A percentile compares a stretch with the other conserved stretches of the same genome.
These are phyloP conservation scores for Aspergillus funiculosus DNA, from an alignment of 495 filamentous ascomycete genomes.

Conservation along the genomic window DNA sequence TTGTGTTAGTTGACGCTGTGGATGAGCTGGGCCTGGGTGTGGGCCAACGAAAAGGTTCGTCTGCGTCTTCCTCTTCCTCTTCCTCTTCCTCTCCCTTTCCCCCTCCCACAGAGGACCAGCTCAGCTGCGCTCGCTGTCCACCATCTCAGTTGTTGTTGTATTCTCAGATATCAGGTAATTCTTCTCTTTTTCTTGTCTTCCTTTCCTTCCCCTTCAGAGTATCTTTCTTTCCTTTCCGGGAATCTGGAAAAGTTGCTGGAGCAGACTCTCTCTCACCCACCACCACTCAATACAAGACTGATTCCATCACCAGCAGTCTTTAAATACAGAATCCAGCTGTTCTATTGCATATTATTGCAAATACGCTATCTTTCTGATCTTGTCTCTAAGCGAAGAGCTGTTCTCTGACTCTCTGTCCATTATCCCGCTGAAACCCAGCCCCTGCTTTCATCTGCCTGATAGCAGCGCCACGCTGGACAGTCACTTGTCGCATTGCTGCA, in stretches of 20 bases:
- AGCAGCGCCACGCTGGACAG: conserved; percentile 7
- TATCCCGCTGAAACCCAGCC: not conserved
- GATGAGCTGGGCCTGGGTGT: conserved; percentile 9
- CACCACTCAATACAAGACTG: not conserved
- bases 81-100: conserved; percentile 6
- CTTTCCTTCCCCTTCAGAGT: not conserved
- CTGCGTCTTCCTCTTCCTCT: conserved; percentile 6
- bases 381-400: not conserved
- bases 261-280: conserved; percentile 3
- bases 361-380: not conserved
- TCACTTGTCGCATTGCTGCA: conserved; percentile 1
- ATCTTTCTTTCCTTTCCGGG: not conserved
- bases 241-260: not conserved
- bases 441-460: conserved; percentile 10
- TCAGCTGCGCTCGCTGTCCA: not conserved
- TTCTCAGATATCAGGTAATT: not conserved
- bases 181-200: not conserved
- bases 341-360: not conserved
- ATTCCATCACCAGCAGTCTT: no score
- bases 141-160: not conserved
- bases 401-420: not conserved
- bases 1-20: conserved; percentile 4
- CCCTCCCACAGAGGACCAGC: conserved; percentile 1
- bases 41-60: conserved; percentile 14
- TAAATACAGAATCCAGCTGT: not conserved